Evolutionary conservation across 371 early-diverging fungal genomes (phyloP).

Genomic region (Apophysomyces ossiformis): DNA sequence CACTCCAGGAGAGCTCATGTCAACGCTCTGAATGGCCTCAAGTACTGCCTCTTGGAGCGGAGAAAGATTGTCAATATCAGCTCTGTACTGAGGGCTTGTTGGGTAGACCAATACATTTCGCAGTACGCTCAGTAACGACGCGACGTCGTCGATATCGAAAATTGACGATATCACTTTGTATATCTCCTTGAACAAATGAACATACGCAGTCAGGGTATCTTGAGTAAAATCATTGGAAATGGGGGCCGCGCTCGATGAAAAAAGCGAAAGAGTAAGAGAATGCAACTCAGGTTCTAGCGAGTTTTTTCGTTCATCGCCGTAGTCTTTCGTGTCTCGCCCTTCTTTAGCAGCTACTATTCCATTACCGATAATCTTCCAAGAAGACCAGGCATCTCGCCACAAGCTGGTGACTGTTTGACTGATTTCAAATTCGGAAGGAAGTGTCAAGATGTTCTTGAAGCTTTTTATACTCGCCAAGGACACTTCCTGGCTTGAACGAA

Average conservation of each 20-base stretch:
- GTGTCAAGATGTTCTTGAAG: slow-evolving; percentile 58
- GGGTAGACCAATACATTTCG: slow-evolving; percentile 62
- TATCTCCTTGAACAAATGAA: slow-evolving; percentile 68
- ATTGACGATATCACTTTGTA: slow-evolving; percentile 55
- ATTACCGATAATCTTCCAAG: slow-evolving; percentile 80
- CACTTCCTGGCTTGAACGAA: slow-evolving; percentile 78
- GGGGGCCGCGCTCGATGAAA: slow-evolving; percentile 35
- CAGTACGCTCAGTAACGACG: slow-evolving; percentile 56
- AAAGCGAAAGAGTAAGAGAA: slow-evolving; percentile 42
- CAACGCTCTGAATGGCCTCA: slow-evolving; percentile 48
- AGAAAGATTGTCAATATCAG: slow-evolving; percentile 60
- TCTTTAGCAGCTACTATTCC: slow-evolving; percentile 39
- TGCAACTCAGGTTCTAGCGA: slow-evolving; percentile 33
- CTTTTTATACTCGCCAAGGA: slow-evolving; percentile 76
- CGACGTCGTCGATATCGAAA: slow-evolving; percentile 61
- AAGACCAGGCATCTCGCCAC: slow-evolving; percentile 76
- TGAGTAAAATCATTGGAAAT: slow-evolving; percentile 69
- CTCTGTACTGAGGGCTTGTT: slow-evolving; percentile 59
- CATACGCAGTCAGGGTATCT: slow-evolving; percentile 75
- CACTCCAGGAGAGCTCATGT: slow-evolving; percentile 46
- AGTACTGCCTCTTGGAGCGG: slow-evolving; percentile 64
- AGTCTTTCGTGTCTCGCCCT: background rate
- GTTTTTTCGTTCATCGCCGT: slow-evolving; percentile 13
- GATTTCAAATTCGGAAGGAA: slow-evolving; percentile 45
- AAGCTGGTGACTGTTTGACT: slow-evolving; percentile 37